Percentiles rank a stretch among this genome's conserved stretches.
phyloP scores from a whole-genome alignment of 108 stramenopile species.

The Aurantiochytrium sp. region DNA sequence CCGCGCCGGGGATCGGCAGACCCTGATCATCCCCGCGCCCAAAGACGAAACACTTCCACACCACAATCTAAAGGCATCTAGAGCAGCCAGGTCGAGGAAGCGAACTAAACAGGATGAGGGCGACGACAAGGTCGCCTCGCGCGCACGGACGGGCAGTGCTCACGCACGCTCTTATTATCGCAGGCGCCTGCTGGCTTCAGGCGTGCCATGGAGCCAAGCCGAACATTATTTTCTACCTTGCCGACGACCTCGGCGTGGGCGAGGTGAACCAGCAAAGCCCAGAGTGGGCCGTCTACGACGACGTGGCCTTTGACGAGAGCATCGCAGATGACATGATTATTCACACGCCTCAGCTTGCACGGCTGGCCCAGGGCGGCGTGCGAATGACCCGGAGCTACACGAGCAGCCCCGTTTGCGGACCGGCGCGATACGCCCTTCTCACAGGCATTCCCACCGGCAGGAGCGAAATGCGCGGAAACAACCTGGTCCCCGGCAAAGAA shows the following conservation, averaged over 20 bases:
- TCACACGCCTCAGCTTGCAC: not conserved
- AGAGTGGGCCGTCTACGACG: not conserved
- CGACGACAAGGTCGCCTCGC: no score
- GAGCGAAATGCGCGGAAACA: slow-evolving; percentile 20
- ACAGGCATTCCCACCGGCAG: not conserved
- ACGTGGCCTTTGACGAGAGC: not conserved
- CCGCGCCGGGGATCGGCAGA: no score
- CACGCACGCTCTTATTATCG: no score
- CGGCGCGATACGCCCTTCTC: slow-evolving; percentile 10
- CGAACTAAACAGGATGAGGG: no score
- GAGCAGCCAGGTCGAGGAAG: no score
- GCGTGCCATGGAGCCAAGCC: not conserved
- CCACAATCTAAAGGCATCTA: no score
- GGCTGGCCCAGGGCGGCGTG: not conserved
- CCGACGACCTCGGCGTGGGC: slow-evolving; percentile 6
- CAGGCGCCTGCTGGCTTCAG: no score
- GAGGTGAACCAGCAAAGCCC: slow-evolving; percentile 20
- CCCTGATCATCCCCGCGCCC: no score
- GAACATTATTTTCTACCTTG: not conserved
- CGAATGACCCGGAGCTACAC: slow-evolving; percentile 18
- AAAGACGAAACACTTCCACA: no score
- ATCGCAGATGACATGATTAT: not conserved
- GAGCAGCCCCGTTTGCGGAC: not conserved
- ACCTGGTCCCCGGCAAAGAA: not conserved
- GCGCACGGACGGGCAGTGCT: no score